Conservation (phyloP, 2,329 filamentous ascomycete species). For the Botryotinia globosa region DNA sequence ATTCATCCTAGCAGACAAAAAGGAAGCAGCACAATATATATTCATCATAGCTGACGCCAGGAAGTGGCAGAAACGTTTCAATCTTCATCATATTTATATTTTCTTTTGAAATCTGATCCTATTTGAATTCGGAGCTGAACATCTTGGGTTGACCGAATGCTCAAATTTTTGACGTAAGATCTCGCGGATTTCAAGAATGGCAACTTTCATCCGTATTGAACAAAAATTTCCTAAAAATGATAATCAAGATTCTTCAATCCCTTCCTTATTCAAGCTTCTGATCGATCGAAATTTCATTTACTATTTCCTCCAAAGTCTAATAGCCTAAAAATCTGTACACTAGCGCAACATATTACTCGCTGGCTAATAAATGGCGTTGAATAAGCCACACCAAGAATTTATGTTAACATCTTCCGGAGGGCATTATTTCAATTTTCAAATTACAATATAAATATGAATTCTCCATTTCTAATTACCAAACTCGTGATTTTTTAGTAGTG, state of each 20-base stretch:
- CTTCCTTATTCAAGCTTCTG: neutral
- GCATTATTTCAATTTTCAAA: neutral
- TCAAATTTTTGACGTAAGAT: neutral
- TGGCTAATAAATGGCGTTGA: neutral
- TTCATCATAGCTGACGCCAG: neutral
- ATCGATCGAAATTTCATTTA: neutral
- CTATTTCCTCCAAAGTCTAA: neutral
- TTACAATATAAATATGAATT: neutral
- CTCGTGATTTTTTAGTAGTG: neutral
- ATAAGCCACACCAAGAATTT: neutral
- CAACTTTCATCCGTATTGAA: neutral
- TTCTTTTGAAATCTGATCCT: neutral
- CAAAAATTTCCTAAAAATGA: neutral
- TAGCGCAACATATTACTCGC: neutral
- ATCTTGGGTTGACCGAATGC: neutral
- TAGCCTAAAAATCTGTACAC: neutral
- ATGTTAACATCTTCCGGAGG: neutral
- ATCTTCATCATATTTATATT: neutral
- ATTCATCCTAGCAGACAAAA: neutral
- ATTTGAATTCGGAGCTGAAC: neutral
- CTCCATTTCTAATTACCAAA: neutral
- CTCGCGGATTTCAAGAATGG: neutral
- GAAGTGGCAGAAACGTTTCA: neutral
- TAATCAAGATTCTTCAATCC: neutral
- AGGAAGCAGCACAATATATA: neutral